Base-by-base conservation (phyloP, 1,284 basidiomycete species). In the Somion occarium region DNA sequence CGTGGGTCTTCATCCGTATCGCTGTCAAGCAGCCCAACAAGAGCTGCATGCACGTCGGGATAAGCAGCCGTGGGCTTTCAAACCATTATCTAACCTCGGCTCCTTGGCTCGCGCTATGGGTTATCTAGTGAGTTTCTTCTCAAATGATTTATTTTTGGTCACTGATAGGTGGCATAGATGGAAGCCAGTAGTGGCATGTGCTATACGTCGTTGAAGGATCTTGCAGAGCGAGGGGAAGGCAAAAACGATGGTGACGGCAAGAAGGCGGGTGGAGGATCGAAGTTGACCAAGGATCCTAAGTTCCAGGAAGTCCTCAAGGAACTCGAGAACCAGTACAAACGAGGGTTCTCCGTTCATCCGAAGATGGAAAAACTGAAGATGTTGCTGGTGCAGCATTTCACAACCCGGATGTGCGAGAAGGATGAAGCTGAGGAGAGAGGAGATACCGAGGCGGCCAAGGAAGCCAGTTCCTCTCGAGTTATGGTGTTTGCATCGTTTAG, bases 401-500 rank as follows among this genome's bases (percentile, higher is more conserved):
- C 78, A 5, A 58, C 73, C 76, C 37, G 69, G 82, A 45, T 70
- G 73, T 27, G 79, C 53, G 69, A 61, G 7, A 70, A 77, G 34
- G 77, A 75, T 3, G 75, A 68, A 19, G 70, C 66, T 38, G 66
- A 69, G 23, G 51, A 48, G 12, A 50, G 11, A 15, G 43, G 30
- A 24, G 56, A 52, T 3, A 47, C 38, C 45, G 52, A 45, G 64
- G 71, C 27, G 26, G 48, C 26, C 13, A 44, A 38, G 24, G 34
- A 38, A 9, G 46, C 23, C 3, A n/a, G 18, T 3, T 71, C 77
- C 53, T 92, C 93, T 0, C 80, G 88, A 53, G 91, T 88, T n/a
- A 99, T 99, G 91, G 90, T 99, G 1, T 99, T 99, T 64, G 91
- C 91, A 53, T 88, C 88, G 3, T 95, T 83, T 64, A 79, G 97